Conservation (phyloP, 1,284 basidiomycete species). For the Melampsora americana region DNA sequence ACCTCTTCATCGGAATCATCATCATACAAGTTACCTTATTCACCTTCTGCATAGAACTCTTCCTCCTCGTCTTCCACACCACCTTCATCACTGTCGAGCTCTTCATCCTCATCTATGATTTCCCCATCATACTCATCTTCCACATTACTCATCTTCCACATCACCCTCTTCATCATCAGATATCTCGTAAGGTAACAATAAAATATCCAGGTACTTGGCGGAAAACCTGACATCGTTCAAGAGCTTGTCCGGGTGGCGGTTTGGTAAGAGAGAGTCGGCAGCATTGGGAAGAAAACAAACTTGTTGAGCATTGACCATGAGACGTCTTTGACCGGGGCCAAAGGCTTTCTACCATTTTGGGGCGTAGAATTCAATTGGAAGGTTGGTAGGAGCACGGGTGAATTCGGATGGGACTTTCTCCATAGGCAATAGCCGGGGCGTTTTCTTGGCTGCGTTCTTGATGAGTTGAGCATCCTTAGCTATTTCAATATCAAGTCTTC, state of each 20-base stretch:
- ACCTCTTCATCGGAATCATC: constrained; percentile 12
- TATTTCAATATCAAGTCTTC: background rate
- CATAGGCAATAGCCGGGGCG: background rate
- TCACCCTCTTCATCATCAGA: background rate
- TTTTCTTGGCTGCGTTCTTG: background rate
- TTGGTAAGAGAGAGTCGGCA: constrained; percentile 13
- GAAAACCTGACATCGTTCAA: background rate
- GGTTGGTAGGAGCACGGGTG: background rate
- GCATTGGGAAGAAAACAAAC: constrained; percentile 33
- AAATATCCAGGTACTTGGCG: background rate
- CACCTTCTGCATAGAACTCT: background rate
- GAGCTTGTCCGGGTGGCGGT: background rate
- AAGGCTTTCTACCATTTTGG: constrained; percentile 22
- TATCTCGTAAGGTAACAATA: background rate
- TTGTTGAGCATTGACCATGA: constrained; percentile 2
- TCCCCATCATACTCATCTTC: constrained; percentile 9
- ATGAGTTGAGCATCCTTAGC: background rate
- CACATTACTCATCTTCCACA: background rate
- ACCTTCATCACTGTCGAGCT: background rate
- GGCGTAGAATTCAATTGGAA: constrained; percentile 38
- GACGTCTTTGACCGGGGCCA: background rate
- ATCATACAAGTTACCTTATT: constrained; percentile 13
- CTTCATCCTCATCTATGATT: background rate
- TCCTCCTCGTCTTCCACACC: background rate
- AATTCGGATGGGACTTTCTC: background rate